These are phyloP conservation scores for Ceratocystis albifundus DNA, from an alignment of 2,329 filamentous ascomycete species.

Conservation along the genomic window DNA sequence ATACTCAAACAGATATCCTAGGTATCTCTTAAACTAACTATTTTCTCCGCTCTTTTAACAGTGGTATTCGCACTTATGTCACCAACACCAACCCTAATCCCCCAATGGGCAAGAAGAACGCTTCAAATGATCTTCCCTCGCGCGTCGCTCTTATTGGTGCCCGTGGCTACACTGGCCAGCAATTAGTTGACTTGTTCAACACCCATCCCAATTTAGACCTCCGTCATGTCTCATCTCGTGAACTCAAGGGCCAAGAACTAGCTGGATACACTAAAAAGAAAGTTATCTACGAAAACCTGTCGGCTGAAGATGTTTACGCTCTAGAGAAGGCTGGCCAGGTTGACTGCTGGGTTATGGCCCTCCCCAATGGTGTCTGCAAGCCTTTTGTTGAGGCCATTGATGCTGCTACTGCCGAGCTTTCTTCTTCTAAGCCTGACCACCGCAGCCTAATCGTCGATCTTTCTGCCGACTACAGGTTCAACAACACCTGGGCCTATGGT, in stretches of 20 bases:
- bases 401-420: conserved; percentile 27
- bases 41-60: not conserved
- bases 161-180: conserved; percentile 87
- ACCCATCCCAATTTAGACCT: conserved; percentile 82
- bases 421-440: conserved; percentile 30
- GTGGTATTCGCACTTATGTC: conserved; percentile 29
- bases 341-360: conserved; percentile 95
- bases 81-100: conserved; percentile 77
- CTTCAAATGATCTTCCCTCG: conserved; percentile 65
- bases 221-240: conserved; percentile 82
- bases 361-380: conserved; percentile 90
- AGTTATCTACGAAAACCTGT: conserved; percentile 84
- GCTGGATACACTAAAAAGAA: conserved; percentile 84
- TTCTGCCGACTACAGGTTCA: conserved; percentile 93
- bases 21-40: not conserved
- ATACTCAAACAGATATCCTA: not conserved
- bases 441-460: conserved; percentile 79
- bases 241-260: conserved; percentile 75
- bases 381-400: conserved; percentile 78
- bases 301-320: conserved; percentile 69
- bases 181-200: conserved; percentile 77
- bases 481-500: conserved; percentile 75
- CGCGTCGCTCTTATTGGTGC: conserved; percentile 81
- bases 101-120: conserved; percentile 77
- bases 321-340: conserved; percentile 77